Percentiles rank a stretch among this genome's conserved stretches.
Conservation (phyloP, 2,329 filamentous ascomycete genomes). For the Hirsutella minnesotensis region DNA sequence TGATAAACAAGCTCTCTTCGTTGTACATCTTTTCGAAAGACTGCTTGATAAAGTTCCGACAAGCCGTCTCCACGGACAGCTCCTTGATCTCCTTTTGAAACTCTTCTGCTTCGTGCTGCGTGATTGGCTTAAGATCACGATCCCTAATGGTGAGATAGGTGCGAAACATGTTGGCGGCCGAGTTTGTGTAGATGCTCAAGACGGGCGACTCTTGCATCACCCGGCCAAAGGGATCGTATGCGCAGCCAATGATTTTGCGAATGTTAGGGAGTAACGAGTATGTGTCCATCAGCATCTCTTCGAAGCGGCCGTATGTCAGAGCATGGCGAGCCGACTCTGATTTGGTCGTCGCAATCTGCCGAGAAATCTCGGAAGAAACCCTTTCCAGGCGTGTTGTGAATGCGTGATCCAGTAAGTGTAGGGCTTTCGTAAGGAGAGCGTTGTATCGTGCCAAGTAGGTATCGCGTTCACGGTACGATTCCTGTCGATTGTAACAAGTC, state of each 20-base stretch:
- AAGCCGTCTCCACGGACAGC: conserved; percentile 39
- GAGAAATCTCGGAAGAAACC: conserved; percentile 40
- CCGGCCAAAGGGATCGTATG: conserved; percentile 40
- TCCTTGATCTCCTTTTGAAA: conserved; percentile 40
- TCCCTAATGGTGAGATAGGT: conserved; percentile 42
- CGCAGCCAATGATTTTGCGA: conserved; percentile 36
- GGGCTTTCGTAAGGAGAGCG: conserved; percentile 58
- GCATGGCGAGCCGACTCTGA: conserved; percentile 49
- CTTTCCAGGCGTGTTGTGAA: conserved; percentile 40
- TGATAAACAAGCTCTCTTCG: conserved; percentile 40
- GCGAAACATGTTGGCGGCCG: conserved; percentile 41
- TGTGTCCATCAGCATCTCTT: conserved; percentile 44
- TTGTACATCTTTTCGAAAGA: conserved; percentile 45
- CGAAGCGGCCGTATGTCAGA: conserved; percentile 47
- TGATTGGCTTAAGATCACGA: conserved; percentile 37
- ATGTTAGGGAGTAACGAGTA: conserved; percentile 45
- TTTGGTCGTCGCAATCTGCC: conserved; percentile 41
- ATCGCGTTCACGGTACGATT: conserved; percentile 75
- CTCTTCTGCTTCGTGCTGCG: conserved; percentile 41
- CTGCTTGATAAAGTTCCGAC: conserved; percentile 47
- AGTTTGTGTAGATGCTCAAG: conserved; percentile 40
- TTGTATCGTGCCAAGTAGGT: conserved; percentile 82
- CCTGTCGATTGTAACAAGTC: conserved; percentile 27
- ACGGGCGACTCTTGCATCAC: conserved; percentile 28
- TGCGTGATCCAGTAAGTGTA: conserved; percentile 49